A percentile compares a stretch with the other conserved stretches of the same genome.
Evolutionary conservation across 2,329 filamentous ascomycete species (phyloP).

Genomic region (Fusarium paranaense): DNA sequence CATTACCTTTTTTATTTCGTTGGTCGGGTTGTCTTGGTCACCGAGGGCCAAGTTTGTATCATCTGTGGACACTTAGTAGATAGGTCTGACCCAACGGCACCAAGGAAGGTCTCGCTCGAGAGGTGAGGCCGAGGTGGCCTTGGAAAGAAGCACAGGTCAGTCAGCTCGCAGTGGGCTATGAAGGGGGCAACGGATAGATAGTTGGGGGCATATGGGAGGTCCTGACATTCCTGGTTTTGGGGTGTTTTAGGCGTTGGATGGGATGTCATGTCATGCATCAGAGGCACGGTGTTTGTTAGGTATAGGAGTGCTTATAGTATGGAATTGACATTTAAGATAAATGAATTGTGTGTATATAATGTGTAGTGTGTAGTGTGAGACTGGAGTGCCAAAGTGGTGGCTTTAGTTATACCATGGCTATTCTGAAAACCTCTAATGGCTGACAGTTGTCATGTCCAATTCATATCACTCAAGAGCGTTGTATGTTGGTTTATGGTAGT

Average conservation of each 20-base stretch:
- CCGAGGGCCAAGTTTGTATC: conserved; percentile 15
- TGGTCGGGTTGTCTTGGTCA: conserved; percentile 5
- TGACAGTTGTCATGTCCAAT: neutral
- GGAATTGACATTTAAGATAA: conserved; percentile 15
- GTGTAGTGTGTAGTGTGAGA: neutral
- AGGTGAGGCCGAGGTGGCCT: conserved; percentile 4
- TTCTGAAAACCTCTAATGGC: neutral
- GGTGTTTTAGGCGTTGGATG: conserved; percentile 45
- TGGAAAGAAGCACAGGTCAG: conserved; percentile 14
- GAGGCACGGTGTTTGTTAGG: conserved; percentile 42
- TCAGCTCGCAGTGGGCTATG: conserved; percentile 9
- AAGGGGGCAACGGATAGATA: conserved; percentile 30
- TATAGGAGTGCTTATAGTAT: conserved; percentile 26
- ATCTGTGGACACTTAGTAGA: conserved; percentile 15
- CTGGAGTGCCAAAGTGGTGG: neutral
- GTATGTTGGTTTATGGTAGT: neutral
- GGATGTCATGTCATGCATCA: conserved; percentile 44
- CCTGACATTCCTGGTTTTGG: conserved; percentile 32
- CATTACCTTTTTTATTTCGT: conserved; percentile 23
- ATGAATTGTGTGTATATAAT: neutral
- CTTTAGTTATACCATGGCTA: neutral
- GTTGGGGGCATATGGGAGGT: conserved; percentile 20
- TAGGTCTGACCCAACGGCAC: conserved; percentile 9
- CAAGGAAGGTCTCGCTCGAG: conserved; percentile 2
- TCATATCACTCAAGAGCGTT: neutral